Base-by-base conservation (phyloP, 2,329 filamentous ascomycete species). In the Cladosporium oxysporum region DNA sequence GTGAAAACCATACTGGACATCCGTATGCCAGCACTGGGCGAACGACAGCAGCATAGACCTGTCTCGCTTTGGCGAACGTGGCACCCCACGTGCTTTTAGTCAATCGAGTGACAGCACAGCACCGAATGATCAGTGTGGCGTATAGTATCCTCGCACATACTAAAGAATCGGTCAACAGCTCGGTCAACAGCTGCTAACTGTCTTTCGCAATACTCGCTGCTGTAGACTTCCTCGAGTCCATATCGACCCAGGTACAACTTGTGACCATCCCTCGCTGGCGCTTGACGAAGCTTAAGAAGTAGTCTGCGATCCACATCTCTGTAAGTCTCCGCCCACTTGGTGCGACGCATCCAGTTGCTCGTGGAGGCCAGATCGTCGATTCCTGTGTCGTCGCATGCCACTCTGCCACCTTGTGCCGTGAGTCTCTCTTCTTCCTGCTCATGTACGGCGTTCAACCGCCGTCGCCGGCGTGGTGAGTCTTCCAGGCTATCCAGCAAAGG, bases 301-400 rank as follows among this genome's bases (percentile, higher is more conserved):
- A 66, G 28, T 35, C 58, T 58, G 47, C 65, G 65, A 44, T 66
- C 59, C 29, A 58, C 65, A 29, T 35, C 65, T 28, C 41, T 29
- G 41, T 62, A 66, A 29, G 50, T 62, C 31, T 50, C 41, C 31
- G 65, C 59, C 65, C 65, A 66, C 18, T 52, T 58, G n/a, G 65
- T 66, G 21, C 65, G 65, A 53, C 50, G 59, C 50, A 66, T 66
- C 65, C 59, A 66, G 33, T 63, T 63, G 29, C 59, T 63, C 31
- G 50, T 50, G 21, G 55, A 47, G 23, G 59, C 53, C 29, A 62
- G 58, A 50, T 63, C 65, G 41, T 66, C 58, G 50, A 62, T 66
- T 23, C 65, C 65, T 31, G 52, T 63, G 44, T 66, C 65, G 29
- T 41, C 49, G 29, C 47, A 47, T 28, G 18, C 35, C 18, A 50